Base-by-base conservation (phyloP, 306 rosid species). In the Cucumis melo region DNA sequence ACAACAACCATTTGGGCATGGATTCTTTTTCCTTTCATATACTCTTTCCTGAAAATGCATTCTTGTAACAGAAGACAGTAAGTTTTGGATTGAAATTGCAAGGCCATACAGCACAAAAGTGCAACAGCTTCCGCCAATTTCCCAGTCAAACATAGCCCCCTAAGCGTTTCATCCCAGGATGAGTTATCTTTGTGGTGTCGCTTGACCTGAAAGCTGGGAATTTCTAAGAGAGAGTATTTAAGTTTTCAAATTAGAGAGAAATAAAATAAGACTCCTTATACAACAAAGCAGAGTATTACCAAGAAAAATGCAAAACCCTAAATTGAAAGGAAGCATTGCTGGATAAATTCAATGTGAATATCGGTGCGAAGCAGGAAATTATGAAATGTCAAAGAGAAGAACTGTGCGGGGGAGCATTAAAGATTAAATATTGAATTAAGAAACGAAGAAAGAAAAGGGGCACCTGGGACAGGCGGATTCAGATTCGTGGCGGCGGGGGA, bases 201-300 rank as follows among this genome's bases (percentile, higher is more conserved):
- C 88, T 81, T 83, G 75, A 88, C 92, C 96, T 91, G 94, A 88
- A 87, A 93, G 83, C 93, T 91, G 90, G 83, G 79, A 87, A 86
- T 75, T 84, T 76, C 89, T 81, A 51, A 78, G 48, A 46, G 82
- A 88, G 72, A 57, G 46, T 56, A 73, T 81, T 81, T 54, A 57
- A 78, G 68, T 27, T 27, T 3, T 74, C 80, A 74, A 78, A 62
- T 70, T 76, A 79, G 2, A 27, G 36, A 32, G 36, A 32, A 32
- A 32, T 32, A 32, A 4, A 32, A 32, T 2, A 32, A 3, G 36
- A 32, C 53, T 46, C 17, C n/a, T 44, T 34, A 13, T 27, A 27
- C 24, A 55, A 54, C 7, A 60, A 14, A 56, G 20, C 66, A n/a
- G 48, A 0, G 6, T 23, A 73, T 32, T 54, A 0, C 20, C 0